phyloP scores from a whole-genome alignment of 2,329 filamentous ascomycete species.

The Verticillium dahliae region DNA sequence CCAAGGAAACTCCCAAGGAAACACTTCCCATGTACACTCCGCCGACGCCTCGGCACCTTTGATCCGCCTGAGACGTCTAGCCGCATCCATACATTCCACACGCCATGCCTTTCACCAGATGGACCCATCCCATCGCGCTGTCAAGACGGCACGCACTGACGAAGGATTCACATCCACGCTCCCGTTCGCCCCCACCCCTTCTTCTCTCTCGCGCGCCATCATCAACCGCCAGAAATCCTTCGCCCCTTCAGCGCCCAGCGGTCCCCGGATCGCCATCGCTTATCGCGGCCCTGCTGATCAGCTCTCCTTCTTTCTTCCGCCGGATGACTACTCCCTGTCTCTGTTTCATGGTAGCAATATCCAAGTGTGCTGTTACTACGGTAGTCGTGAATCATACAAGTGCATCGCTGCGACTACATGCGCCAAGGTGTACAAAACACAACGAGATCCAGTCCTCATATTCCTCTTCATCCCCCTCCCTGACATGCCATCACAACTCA shows the following conservation, averaged over 20 bases:
- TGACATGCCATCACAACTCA: constrained; percentile 20
- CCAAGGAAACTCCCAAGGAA: no score
- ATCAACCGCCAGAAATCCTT: not conserved
- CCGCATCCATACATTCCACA: no score
- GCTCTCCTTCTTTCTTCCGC: no score
- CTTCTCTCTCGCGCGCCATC: no score
- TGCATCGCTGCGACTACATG: not conserved
- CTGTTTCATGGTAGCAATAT: no score
- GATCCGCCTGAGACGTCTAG: no score
- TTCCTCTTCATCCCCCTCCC: not conserved
- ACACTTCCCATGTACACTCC: no score
- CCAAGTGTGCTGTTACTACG: no score
- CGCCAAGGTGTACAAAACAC: not conserved
- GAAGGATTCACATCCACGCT: not conserved
- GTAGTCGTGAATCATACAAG: not conserved
- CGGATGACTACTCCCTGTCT: no score
- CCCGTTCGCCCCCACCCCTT: not conserved
- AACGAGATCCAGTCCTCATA: not conserved
- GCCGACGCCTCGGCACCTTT: no score
- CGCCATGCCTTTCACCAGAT: no score
- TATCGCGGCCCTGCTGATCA: not conserved
- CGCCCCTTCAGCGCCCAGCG: not conserved
- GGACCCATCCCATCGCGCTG: not conserved
- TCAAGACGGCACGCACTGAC: not conserved
- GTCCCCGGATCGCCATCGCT: not conserved